Evolutionary conservation across 2,329 filamentous ascomycete genomes (phyloP), one percentile per base, ranked within the genome.

Genomic region (Monosporascus sp.): DNA sequence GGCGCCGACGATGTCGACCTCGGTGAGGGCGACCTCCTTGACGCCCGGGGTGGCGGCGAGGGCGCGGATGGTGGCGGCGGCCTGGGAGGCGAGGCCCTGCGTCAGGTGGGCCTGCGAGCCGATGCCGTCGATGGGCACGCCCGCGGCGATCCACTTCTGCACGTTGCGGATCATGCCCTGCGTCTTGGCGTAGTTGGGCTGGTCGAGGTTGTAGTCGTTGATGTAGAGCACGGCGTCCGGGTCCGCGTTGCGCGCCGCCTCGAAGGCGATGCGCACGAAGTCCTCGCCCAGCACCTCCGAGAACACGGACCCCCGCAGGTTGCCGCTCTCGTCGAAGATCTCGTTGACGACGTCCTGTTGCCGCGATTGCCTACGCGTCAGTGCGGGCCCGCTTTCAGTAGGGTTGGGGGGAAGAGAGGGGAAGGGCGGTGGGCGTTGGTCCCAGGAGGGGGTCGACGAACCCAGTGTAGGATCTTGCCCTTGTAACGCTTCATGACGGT

Each of bases 161-260:
- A 90, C 86, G 62, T 82, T 72, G 40, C 63, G 64, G 14, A 77
- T 72, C 71, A 85, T 78, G 47, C 76, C 76, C 22, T 61, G 72
- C 37, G 75, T 74, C 74, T 91, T 90, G 58, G 78, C 73, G 62
- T 79, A 78, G 59, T 61, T 76, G 19, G 84, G 77, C 44, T 69
- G 74, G 71, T 88, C 86, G 50, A 88, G 78, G 73, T 87, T 88
- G 71, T 79, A 83, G 68, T 91, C 87, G 70, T 91, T 91, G 72
- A 90, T 88, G 74, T 88, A 91, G 40, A 91, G 76, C 71, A 86
- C 86, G 3, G 84, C 85, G 52, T 70, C 63, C 2, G 87, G 85
- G 66, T 90, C 87, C 16, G 84, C 86, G 8, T 76, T 76, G 50
- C 81, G 79, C 20, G 88, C 87, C 11, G 87, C 82, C 50, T 81